phyloP scores from a whole-genome alignment of 495 filamentous ascomycete species.

The Aspergillus avenaceus region DNA sequence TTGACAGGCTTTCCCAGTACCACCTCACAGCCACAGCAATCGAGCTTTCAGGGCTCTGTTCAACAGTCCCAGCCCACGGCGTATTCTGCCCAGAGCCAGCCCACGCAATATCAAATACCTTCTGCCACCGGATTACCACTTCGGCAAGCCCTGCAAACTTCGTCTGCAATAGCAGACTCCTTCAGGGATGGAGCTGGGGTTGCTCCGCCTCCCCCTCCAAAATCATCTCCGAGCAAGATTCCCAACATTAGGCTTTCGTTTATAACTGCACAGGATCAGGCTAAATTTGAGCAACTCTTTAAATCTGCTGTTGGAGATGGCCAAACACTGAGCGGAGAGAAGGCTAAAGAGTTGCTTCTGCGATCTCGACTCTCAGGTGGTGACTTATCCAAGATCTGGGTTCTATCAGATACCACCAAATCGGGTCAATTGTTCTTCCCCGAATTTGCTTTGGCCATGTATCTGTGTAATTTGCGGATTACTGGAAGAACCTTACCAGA shows the following conservation, averaged over 20 bases:
- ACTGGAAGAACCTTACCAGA: constrained; percentile 78
- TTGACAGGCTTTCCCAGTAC: constrained; percentile 51
- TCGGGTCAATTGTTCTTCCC: constrained; percentile 96
- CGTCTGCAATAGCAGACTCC: constrained; percentile 79
- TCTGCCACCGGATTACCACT: constrained; percentile 35
- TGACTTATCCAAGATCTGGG: constrained; percentile 86
- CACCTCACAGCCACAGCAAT: constrained; percentile 42
- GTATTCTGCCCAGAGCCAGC: constrained; percentile 35
- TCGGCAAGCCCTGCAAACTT: constrained; percentile 55
- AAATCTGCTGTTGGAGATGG: constrained; percentile 89
- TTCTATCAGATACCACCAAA: constrained; percentile 94
- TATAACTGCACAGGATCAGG: constrained; percentile 91
- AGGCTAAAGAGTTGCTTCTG: constrained; percentile 81
- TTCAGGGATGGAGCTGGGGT: constrained; percentile 51
- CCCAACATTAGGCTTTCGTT: constrained; percentile 96
- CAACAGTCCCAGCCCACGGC: constrained; percentile 41
- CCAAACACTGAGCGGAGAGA: constrained; percentile 84
- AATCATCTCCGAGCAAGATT: constrained; percentile 58
- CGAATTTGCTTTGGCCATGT: constrained; percentile 98
- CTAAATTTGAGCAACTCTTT: constrained; percentile 97
- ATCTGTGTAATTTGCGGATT: constrained; percentile 91
- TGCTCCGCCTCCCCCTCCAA: constrained; percentile 52
- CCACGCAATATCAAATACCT: constrained; percentile 47
- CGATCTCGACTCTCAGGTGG: constrained; percentile 81
- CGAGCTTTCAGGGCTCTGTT: constrained; percentile 38